Base-by-base conservation (phyloP, 2,329 filamentous ascomycete species). In the Botrytis porri region DNA sequence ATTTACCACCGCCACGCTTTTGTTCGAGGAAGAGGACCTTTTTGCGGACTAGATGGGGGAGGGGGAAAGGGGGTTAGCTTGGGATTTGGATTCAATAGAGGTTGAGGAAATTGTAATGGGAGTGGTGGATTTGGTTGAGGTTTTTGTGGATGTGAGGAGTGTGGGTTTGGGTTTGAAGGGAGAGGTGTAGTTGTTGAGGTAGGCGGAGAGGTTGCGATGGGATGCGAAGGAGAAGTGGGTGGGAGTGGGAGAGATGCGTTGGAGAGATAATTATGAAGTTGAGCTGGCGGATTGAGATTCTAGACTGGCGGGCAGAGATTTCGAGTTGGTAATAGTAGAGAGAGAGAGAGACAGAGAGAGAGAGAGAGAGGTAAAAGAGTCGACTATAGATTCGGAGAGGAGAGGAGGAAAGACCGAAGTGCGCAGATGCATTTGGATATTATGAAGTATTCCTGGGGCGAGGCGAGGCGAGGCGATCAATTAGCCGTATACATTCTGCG, bases 1-100 rank as follows among this genome's bases (percentile, higher is more conserved):
- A 77, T 79, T 83, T 88, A 71, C 87, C 87, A 72, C 87, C 87
- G 82, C 91, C 92, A 81, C 94, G 92, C 82, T 97, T 98, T 81
- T 93, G 90, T 82, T 99, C 96, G 73, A 98, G 88, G 84, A 99
- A 99, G 43, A 99, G 87, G 45, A 99, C 96, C 85, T 97, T 93
- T 86, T 95, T 94, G 83, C 94, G 93, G 72, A 99, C 96, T 97
- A 78, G 43, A 77, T 57, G 16, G 67, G 18, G 22, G 8, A 10
- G 67, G 18, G 22, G 8, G 51, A 64, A 6, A 35, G 20, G 29
- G 45, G 32, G 74, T 73, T 45, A 76, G 67, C 59, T 65, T 54
- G 29, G 16, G 25, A 4, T 43, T 60, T 41, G 37, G 35, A 25
- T n/a, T 29, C 32, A 10, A 25, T 12, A 16, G 4, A 51, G 35